Percentiles rank a stretch among this genome's conserved stretches.
Evolutionary conservation across 148 eudicot genomes (phyloP).

Genomic region (Rhododendron kiyosumense): DNA sequence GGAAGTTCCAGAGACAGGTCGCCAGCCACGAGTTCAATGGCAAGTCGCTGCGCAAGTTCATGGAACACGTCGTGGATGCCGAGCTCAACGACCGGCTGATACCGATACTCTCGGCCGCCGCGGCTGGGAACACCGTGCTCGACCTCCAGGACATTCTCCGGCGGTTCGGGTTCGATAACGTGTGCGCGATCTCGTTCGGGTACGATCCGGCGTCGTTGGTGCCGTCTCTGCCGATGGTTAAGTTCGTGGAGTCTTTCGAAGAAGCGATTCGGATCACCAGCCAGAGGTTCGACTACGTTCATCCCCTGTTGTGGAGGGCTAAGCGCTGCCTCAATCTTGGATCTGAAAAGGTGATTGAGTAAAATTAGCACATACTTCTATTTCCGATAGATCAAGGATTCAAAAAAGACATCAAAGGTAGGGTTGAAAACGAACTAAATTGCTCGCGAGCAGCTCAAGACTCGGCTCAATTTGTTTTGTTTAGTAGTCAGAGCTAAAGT

Average conservation of each 20-base stretch:
- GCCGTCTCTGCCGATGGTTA: slow-evolving; percentile 9
- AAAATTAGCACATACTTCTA: no score
- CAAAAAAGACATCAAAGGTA: background rate
- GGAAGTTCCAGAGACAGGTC: background rate
- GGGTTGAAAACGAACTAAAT: no score
- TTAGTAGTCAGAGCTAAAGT: no score
- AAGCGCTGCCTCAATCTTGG: slow-evolving; percentile 8
- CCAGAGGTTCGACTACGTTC: slow-evolving; percentile 1
- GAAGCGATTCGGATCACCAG: slow-evolving; percentile 12
- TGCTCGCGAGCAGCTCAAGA: background rate
- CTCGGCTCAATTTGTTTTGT: no score
- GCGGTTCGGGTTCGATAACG: slow-evolving; percentile 30
- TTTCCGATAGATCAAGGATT: background rate
- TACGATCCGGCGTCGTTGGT: slow-evolving; percentile 11
- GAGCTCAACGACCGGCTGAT: background rate
- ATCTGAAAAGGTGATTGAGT: background rate
- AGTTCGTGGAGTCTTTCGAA: slow-evolving; percentile 18
- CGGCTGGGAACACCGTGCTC: slow-evolving; percentile 2
- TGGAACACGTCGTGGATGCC: background rate
- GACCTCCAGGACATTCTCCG: slow-evolving; percentile 29
- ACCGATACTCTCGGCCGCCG: slow-evolving; percentile 8
- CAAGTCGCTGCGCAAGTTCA: background rate
- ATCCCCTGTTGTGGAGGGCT: slow-evolving; percentile 11
- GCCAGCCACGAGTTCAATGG: background rate
- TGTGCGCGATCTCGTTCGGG: slow-evolving; percentile 26